Percentiles rank a stretch among this genome's conserved stretches.
phyloP scores from a whole-genome alignment of 2,329 filamentous ascomycete species.

The Huntiella abstrusa region DNA sequence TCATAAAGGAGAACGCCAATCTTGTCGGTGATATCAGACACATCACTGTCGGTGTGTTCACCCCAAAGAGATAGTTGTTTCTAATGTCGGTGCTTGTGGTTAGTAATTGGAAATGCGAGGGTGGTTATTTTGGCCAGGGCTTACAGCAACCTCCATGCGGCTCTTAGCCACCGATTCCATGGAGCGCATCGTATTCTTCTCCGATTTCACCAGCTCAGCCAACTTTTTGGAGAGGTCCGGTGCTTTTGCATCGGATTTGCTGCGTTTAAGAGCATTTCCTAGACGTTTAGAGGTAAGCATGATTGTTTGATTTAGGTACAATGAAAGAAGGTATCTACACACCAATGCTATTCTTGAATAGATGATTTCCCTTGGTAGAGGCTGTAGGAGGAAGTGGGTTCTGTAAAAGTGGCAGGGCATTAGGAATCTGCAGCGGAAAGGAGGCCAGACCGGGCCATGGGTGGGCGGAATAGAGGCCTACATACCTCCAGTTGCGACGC shows the following conservation, averaged over 20 bases:
- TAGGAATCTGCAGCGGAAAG: conserved; percentile 5
- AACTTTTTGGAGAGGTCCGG: conserved; percentile 95
- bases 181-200: conserved; percentile 99
- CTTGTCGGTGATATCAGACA: conserved; percentile 98
- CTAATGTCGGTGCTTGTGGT: conserved; percentile 24
- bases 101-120: not conserved
- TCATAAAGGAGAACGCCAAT: conserved; percentile 94
- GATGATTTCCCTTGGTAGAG: conserved; percentile 71
- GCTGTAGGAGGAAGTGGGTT: conserved; percentile 86
- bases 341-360: conserved; percentile 80
- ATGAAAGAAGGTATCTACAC: conserved; percentile 22
- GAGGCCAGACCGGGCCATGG: not conserved
- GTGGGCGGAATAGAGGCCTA: not conserved
- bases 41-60: conserved; percentile 86
- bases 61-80: conserved; percentile 99
- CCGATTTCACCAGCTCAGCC: conserved; percentile 97
- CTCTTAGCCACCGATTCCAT: conserved; percentile 88
- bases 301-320: not conserved
- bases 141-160: conserved; percentile 94
- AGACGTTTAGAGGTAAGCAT: conserved; percentile 3
- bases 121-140: conserved; percentile 19
- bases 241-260: conserved; percentile 56
- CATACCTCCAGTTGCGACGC: conserved; percentile 53
- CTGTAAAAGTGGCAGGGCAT: conserved; percentile 25
- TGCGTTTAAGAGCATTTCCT: conserved; percentile 53